Base-by-base conservation (phyloP, 768 basidiomycete species). In the Boletus reticuloceps region DNA sequence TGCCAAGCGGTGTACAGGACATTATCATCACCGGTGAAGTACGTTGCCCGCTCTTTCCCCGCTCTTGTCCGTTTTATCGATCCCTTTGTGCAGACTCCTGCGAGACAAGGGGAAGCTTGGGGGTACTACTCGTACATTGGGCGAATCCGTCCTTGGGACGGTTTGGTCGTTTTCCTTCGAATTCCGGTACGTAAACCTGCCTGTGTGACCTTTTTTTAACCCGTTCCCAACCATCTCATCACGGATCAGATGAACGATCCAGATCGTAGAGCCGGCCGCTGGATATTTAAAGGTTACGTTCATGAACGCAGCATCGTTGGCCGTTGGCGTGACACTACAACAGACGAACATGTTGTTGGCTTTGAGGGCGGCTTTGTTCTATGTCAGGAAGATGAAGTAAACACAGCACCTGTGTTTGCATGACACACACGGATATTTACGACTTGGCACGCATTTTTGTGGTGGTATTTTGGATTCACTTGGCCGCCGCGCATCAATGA, bases 1-100 rank as follows among this genome's bases (percentile, higher is more conserved):
- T 61, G 8, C 60, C 61, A 5, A 78, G 76, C 53, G 77, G 78
- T 34, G 69, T 82, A n/a, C 66, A 70, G 50, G 81, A 82, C 59
- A 79, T 82, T 32, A 66, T 84, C 55, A 70, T 82, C 50, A 79
- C 79, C 14, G 82, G 82, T 36, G 72, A 79, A 64, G 80, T 80
- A 54, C 22, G 75, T 62, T 44, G 51, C 27, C 36, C 20, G n/a
- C 36, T 17, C 19, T 13, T 34, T n/a, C 37, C 12, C 29, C 36
- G 14, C n/a, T 31, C n/a, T 8, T 13, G 17, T 44, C 19, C n/a
- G 37, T 43, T 55, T 39, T 31, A 37, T 14, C 25, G 14, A 12
- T 29, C 29, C 14, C 43, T 46, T 45, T 47, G 47, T 50, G 47
- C 49, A 80, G 81, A 79, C 77, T 20, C 68, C 71, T 45, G 70